Evolutionary conservation across 1,284 basidiomycete genomes (phyloP).

Genomic region (Rhodotorula sp.): DNA sequence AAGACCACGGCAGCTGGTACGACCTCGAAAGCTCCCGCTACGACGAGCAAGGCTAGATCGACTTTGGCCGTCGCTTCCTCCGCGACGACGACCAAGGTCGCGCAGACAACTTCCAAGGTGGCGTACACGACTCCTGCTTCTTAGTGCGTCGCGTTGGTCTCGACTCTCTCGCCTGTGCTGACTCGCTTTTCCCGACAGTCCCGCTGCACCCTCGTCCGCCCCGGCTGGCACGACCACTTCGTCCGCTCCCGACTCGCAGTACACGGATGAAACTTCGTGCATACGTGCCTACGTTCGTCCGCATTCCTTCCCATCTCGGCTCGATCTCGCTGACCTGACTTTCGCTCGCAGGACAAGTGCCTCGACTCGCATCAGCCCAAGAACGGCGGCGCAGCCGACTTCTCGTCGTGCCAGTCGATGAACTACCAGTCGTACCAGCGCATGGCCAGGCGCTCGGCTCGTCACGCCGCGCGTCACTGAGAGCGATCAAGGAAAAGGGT

Average conservation of each 20-base stretch:
- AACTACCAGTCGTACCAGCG: background rate
- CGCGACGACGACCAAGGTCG: background rate
- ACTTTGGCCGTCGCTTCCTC: background rate
- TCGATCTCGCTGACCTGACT: background rate
- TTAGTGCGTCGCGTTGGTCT: too few species aligned
- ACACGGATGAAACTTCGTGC: background rate
- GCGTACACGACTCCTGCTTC: background rate
- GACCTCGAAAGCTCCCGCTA: background rate
- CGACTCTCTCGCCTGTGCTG: too few species aligned
- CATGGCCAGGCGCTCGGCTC: too few species aligned
- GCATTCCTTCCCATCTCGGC: background rate
- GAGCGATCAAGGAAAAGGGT: too few species aligned
- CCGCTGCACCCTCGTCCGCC: background rate
- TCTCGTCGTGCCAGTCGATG: background rate
- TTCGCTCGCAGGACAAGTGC: constrained; percentile 1
- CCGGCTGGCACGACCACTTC: background rate
- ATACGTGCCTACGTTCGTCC: constrained; percentile 3
- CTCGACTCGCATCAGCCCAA: constrained; percentile 3
- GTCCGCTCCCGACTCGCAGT: background rate
- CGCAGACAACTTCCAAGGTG: background rate
- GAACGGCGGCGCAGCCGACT: constrained; percentile 7
- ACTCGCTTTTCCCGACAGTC: too few species aligned
- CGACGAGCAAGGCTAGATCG: background rate
- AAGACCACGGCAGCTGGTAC: background rate
- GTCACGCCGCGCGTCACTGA: too few species aligned